These are phyloP conservation scores for Trichomonas vaginalis DNA, from an alignment of 208 protist species.

Conservation along the genomic window DNA sequence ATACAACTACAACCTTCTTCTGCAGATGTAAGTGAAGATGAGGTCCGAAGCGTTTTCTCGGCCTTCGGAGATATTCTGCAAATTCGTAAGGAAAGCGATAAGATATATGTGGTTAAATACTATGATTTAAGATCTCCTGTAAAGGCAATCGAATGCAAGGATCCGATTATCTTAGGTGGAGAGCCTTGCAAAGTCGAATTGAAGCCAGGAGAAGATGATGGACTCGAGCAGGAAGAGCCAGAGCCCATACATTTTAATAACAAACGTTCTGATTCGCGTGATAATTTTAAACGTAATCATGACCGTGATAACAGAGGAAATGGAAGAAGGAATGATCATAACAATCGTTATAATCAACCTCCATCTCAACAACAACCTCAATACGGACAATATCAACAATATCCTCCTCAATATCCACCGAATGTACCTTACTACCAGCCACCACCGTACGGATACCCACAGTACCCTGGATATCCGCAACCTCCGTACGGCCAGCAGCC, in stretches of 20 bases:
- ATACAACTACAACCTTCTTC: background rate
- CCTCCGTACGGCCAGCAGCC: background rate
- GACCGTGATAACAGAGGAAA: background rate
- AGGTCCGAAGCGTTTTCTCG: background rate
- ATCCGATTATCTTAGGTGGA: background rate
- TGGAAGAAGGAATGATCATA: background rate
- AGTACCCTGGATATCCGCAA: background rate
- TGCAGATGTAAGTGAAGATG: background rate
- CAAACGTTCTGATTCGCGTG: background rate
- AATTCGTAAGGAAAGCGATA: too few species aligned
- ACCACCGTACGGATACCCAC: background rate
- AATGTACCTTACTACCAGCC: background rate
- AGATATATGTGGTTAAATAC: background rate
- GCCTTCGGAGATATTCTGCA: background rate
- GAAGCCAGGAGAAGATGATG: background rate
- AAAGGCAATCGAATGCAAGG: background rate
- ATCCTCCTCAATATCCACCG: background rate
- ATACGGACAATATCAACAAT: background rate
- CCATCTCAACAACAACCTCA: too few species aligned
- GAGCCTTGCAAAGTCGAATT: background rate
- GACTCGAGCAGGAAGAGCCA: background rate
- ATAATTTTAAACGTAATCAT: background rate
- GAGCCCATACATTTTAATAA: background rate
- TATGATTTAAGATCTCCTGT: background rate
- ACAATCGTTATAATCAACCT: background rate